Evolutionary conservation across 805 yeast genomes (phyloP).

Genomic region (Tetrapisispora arboricola): DNA sequence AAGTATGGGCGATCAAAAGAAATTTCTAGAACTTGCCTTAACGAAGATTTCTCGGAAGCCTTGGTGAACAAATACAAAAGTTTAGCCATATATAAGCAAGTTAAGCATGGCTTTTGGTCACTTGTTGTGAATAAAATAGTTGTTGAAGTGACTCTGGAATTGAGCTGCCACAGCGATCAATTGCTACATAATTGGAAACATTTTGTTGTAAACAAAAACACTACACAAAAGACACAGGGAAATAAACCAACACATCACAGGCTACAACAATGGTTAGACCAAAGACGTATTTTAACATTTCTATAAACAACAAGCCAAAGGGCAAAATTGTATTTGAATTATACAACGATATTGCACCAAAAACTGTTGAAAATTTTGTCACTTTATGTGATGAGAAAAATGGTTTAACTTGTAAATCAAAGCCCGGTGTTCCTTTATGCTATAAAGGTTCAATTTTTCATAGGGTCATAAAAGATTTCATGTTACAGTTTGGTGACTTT

Average conservation of each 20-base stretch:
- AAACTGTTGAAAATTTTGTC: conserved; percentile 82
- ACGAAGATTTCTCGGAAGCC: too few relatives aligned
- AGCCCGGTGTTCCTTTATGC: conserved; percentile 41
- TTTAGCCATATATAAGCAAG: too few relatives aligned
- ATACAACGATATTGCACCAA: conserved; percentile 65
- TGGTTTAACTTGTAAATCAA: conserved; percentile 32
- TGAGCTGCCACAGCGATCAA: too few relatives aligned
- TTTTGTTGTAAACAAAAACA: not conserved
- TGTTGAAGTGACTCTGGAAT: too few relatives aligned
- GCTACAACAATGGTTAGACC: conserved; percentile 14
- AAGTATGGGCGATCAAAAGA: too few relatives aligned
- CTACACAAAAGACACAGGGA: too few relatives aligned
- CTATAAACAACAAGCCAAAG: conserved; percentile 55
- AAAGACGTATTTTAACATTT: conserved; percentile 67
- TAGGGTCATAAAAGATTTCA: conserved; percentile 77
- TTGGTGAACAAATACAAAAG: too few relatives aligned
- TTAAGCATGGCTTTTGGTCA: too few relatives aligned
- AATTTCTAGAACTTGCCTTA: too few relatives aligned
- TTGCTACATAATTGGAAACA: too few relatives aligned
- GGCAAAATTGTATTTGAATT: conserved; percentile 79
- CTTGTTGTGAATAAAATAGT: too few relatives aligned
- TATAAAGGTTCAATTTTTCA: conserved; percentile 89
- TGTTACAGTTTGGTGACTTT: conserved; percentile 95
- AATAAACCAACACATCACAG: too few relatives aligned
- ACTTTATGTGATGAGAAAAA: conserved; percentile 81